Evolutionary conservation across 2,329 filamentous ascomycete genomes (phyloP).

Genomic region (Apiospora malaysiana): DNA sequence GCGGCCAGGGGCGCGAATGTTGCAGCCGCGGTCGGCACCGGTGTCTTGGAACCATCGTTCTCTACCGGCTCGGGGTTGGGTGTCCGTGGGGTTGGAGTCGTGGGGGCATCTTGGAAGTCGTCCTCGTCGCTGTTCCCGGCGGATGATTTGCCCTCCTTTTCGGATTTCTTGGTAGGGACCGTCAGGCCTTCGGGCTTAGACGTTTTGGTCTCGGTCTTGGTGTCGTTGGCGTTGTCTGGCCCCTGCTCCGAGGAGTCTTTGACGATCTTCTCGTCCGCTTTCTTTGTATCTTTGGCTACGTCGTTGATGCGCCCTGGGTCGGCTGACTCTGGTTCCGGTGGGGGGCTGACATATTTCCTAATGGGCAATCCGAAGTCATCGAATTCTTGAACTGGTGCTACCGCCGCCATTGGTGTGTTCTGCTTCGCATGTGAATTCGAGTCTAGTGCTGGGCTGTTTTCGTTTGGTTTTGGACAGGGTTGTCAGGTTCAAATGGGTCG

Average conservation of each 20-base stretch:
- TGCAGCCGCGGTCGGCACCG: conserved; percentile 31
- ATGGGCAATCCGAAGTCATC: conserved; percentile 77
- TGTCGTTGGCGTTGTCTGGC: background rate
- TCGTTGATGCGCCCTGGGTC: background rate
- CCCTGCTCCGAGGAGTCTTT: background rate
- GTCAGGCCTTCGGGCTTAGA: background rate
- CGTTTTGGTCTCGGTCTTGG: conserved; percentile 19
- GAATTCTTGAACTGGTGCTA: conserved; percentile 50
- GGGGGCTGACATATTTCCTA: conserved; percentile 51
- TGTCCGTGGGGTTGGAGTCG: conserved; percentile 35
- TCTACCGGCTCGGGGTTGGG: conserved; percentile 29
- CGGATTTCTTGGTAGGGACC: conserved; percentile 21
- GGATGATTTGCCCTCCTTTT: conserved; percentile 31
- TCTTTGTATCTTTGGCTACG: conserved; percentile 3
- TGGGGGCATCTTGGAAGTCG: conserved; percentile 45
- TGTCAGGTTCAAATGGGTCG: conserved; percentile 25
- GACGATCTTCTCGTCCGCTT: background rate
- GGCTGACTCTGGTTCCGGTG: conserved; percentile 21
- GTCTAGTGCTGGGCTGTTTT: background rate
- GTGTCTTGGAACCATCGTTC: conserved; percentile 34
- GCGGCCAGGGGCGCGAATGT: conserved; percentile 11
- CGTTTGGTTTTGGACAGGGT: conserved; percentile 26
- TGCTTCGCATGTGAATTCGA: conserved; percentile 27
- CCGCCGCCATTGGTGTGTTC: conserved; percentile 38
- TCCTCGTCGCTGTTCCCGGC: conserved; percentile 46